phyloP scores from a whole-genome alignment of 441 rosid genomes.

The Arabidopsis hybrid region DNA sequence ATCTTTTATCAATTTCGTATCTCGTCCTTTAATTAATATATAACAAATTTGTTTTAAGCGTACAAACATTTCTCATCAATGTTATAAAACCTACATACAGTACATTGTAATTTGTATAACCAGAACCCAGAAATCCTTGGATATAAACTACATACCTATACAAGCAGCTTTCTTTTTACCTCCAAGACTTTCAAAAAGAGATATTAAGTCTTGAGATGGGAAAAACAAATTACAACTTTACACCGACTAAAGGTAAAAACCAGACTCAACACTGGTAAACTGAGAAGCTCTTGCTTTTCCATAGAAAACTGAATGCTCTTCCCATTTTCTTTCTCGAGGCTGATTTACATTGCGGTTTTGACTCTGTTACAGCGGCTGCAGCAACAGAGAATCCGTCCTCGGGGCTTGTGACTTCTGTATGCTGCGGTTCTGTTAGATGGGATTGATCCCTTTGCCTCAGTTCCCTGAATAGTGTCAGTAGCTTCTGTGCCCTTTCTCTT shows the following conservation, averaged over 20 bases:
- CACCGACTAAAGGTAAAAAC: conserved; percentile 29
- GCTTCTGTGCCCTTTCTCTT: conserved; percentile 87
- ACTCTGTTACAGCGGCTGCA: conserved; percentile 52
- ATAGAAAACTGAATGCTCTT: conserved; percentile 72
- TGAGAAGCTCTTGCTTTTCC: conserved; percentile 87
- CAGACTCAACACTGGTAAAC: conserved; percentile 61
- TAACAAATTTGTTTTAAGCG: background rate
- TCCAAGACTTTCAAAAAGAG: conserved; percentile 41
- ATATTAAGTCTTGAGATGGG: conserved; percentile 28
- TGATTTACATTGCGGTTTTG: conserved; percentile 77
- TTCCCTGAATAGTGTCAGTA: conserved; percentile 85
- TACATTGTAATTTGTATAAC: conserved; percentile 3
- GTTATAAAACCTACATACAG: conserved; percentile 6
- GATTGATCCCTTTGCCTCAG: conserved; percentile 83
- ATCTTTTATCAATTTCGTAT: background rate
- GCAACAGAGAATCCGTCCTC: conserved; percentile 44
- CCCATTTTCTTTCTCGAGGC: conserved; percentile 58
- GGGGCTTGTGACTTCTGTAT: conserved; percentile 43
- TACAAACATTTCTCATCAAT: background rate
- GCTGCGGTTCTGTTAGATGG: conserved; percentile 43
- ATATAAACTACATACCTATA: conserved; percentile 22
- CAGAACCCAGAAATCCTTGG: conserved; percentile 17
- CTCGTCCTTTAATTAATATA: background rate
- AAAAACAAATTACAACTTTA: conserved; percentile 34
- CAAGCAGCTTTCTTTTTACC: conserved; percentile 27